These are phyloP conservation scores for Nemania abortiva DNA, from an alignment of 2,329 filamentous ascomycete genomes.

Conservation along the genomic window DNA sequence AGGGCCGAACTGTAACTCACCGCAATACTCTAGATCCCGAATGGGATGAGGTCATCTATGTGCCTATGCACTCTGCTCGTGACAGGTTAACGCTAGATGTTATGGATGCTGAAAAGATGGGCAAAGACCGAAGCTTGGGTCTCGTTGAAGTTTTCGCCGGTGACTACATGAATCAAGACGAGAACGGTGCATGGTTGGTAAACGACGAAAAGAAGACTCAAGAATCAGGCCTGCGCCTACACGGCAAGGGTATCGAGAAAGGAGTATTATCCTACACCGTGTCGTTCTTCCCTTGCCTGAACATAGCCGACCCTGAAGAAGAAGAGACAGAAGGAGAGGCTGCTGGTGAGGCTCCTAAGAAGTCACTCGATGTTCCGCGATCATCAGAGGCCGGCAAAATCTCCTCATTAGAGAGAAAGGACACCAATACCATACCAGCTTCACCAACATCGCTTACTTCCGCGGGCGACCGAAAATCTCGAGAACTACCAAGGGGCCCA, in stretches of 20 bases:
- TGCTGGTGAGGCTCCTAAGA: constrained; percentile 38
- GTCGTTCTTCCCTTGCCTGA: constrained; percentile 90
- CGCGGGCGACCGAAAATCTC: constrained; percentile 57
- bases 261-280: constrained; percentile 85
- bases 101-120: constrained; percentile 95
- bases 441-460: constrained; percentile 54
- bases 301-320: constrained; percentile 89
- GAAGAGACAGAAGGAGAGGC: constrained; percentile 62
- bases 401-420: constrained; percentile 53
- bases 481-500: constrained; percentile 66
- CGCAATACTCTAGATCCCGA: constrained; percentile 95
- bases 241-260: constrained; percentile 79
- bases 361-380: constrained; percentile 53
- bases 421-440: constrained; percentile 45
- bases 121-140: constrained; percentile 90
- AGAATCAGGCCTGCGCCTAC: constrained; percentile 77
- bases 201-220: constrained; percentile 79
- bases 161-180: constrained; percentile 83
- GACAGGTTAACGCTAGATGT: constrained; percentile 92
- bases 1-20: constrained; percentile 93
- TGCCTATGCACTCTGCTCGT: constrained; percentile 85
- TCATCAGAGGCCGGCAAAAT: constrained; percentile 60
- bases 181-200: constrained; percentile 83
- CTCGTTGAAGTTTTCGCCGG: constrained; percentile 79
- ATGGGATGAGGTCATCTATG: constrained; percentile 95